Evolutionary conservation across 805 yeast genomes (phyloP).

Genomic region (Candida gorgasii): DNA sequence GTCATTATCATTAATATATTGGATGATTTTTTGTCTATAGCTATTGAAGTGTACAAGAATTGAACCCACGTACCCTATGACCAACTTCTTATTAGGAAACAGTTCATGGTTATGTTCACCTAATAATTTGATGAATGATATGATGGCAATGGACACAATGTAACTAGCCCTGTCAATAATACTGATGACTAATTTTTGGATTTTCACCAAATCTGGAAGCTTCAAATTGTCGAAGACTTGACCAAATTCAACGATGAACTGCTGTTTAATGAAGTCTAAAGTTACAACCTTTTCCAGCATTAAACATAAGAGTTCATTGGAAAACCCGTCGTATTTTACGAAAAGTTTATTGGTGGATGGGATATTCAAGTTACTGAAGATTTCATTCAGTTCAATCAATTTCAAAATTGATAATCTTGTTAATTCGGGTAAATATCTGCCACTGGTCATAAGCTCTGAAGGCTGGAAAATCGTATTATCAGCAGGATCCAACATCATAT

Average conservation of each 20-base stretch:
- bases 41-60: slow-evolving; percentile 45
- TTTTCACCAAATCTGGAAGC: slow-evolving; percentile 24
- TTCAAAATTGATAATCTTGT: slow-evolving; percentile 44
- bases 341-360: slow-evolving; percentile 12
- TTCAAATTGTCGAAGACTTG: slow-evolving; percentile 22
- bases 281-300: slow-evolving; percentile 28
- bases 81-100: slow-evolving; percentile 22
- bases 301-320: slow-evolving; percentile 44
- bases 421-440: slow-evolving; percentile 58
- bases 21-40: slow-evolving; percentile 34
- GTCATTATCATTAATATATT: slow-evolving; percentile 25
- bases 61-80: slow-evolving; percentile 54
- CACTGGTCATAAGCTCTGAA: slow-evolving; percentile 53
- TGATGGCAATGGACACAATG: slow-evolving; percentile 41
- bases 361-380: slow-evolving; percentile 23
- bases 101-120: slow-evolving; percentile 23
- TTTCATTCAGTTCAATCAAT: slow-evolving; percentile 27
- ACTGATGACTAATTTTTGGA: slow-evolving; percentile 33
- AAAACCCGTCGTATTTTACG: slow-evolving; percentile 31
- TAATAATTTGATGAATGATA: slow-evolving; percentile 36
- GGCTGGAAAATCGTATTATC: slow-evolving; percentile 49
- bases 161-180: slow-evolving; percentile 49
- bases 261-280: slow-evolving; percentile 17
- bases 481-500: slow-evolving; percentile 26
- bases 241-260: slow-evolving; percentile 22